These are phyloP conservation scores for Aspergillus affinis DNA, from an alignment of 495 filamentous ascomycete species.

Conservation along the genomic window DNA sequence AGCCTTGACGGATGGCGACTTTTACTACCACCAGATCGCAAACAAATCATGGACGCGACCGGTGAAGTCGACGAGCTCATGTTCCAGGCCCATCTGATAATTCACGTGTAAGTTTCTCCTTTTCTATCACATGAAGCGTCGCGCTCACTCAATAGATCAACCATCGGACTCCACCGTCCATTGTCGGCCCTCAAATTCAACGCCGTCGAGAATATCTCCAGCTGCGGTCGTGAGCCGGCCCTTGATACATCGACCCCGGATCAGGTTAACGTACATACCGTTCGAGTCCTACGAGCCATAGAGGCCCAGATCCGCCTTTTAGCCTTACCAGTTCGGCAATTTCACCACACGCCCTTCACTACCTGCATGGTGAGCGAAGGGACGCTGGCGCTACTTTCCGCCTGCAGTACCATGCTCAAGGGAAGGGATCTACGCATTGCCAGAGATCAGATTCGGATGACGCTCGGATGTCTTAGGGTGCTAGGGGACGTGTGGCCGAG, in stretches of 20 bases:
- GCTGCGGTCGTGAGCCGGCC: slow-evolving; percentile 31
- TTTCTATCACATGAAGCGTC: not conserved
- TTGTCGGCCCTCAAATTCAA: slow-evolving; percentile 34
- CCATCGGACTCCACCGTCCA: slow-evolving; percentile 33
- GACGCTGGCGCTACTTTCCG: slow-evolving; percentile 30
- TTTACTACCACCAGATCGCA: slow-evolving; percentile 25
- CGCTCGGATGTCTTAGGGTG: slow-evolving; percentile 31
- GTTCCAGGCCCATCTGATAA: slow-evolving; percentile 36
- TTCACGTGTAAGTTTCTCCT: slow-evolving; percentile 30
- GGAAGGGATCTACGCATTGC: slow-evolving; percentile 26
- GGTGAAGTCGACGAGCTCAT: slow-evolving; percentile 38
- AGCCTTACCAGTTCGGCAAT: slow-evolving; percentile 25
- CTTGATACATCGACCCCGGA: slow-evolving; percentile 27
- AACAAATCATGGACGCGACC: slow-evolving; percentile 27
- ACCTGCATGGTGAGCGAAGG: slow-evolving; percentile 37
- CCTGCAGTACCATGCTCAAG: slow-evolving; percentile 23
- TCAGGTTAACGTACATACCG: slow-evolving; percentile 26
- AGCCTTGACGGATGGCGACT: slow-evolving; percentile 29
- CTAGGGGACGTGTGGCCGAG: slow-evolving; percentile 31
- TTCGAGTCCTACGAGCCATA: slow-evolving; percentile 25
- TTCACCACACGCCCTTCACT: slow-evolving; percentile 29
- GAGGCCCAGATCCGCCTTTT: slow-evolving; percentile 33
- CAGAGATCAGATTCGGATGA: slow-evolving; percentile 36
- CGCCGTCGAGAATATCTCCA: slow-evolving; percentile 27
- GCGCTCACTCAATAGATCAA: slow-evolving; percentile 16